phyloP scores from a whole-genome alignment of 1,284 basidiomycete genomes.

The Ceratobasidium sp. region DNA sequence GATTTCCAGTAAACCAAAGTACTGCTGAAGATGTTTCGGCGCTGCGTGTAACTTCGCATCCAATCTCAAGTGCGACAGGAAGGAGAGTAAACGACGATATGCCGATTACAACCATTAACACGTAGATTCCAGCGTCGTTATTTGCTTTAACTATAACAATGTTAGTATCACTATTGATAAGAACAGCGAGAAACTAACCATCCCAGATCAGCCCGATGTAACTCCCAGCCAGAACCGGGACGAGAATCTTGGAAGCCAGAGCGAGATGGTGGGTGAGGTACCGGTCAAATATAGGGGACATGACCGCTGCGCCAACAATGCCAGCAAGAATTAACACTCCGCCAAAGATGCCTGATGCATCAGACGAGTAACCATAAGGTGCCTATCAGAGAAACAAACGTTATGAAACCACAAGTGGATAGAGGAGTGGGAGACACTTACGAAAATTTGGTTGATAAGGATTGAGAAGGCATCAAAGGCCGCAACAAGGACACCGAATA shows the following conservation, averaged over 20 bases:
- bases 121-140: conserved; percentile 72
- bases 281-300: conserved; percentile 81
- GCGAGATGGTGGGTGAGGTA: conserved; percentile 79
- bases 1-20: conserved; percentile 81
- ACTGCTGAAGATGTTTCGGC: conserved; percentile 80
- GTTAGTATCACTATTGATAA: not conserved
- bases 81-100: conserved; percentile 74
- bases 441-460: conserved; percentile 76
- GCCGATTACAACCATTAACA: conserved; percentile 76
- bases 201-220: conserved; percentile 81
- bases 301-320: conserved; percentile 73
- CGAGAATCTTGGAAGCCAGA: conserved; percentile 69
- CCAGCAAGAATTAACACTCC: conserved; percentile 63
- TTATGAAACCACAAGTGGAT: conserved; percentile 7
- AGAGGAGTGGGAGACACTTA: conserved; percentile 56
- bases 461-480: conserved; percentile 72
- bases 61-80: conserved; percentile 80
- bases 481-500: conserved; percentile 76
- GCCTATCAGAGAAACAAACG: conserved; percentile 60
- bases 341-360: conserved; percentile 72
- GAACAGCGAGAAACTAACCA: conserved; percentile 61
- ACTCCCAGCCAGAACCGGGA: conserved; percentile 70
- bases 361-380: conserved; percentile 78
- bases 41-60: conserved; percentile 80
- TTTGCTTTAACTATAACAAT: conserved; percentile 67